Evolutionary conservation across 129 eudicot species (phyloP), one percentile per base, ranked within the genome.

Genomic region (Logfia minima): DNA sequence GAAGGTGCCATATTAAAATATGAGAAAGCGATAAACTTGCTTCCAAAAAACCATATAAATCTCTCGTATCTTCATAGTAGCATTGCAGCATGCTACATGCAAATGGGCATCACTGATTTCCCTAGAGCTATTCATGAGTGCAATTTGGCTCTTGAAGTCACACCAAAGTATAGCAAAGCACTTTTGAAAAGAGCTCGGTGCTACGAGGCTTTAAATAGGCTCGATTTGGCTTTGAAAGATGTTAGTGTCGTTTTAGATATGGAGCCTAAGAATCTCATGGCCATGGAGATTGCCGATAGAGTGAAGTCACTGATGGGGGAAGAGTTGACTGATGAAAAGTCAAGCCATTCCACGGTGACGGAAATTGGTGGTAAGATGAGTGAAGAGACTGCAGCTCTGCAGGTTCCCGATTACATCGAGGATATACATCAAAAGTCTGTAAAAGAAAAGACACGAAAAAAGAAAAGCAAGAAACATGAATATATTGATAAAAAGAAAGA

Each of bases 81-180:
- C 60, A 86, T 91, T 71, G 99, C 99, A 22, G 89, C 90, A 0
- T 91, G 96, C 65, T 94, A 95, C 76, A 95, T 95, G 96, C 94
- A 91, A 81, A 77, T 88, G 87, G 99, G 99, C 3, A 79, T 94
- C 5, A 72, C 72, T 41, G 99, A 94, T 70, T 91, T 84, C 66
- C 97, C 99, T 0, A 83, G 79, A 74, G 99, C 99, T 8, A 87
- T 94, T 53, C 90, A 86, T 4, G 99, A 91, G 82, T 94, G 99
- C 77, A 87, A 91, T 79, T 83, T 91, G 77, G 96, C 99, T 41
- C 97, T 95, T 77, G 92, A 91, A 79, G 89, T 91, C 67, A 74
- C 94, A 32, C 97, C 99, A 0, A 95, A 84, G 63, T 94, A 94
- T 29, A 87, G 89, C 70, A 94, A 91, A 78, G 99, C 99, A 32